Evolutionary conservation across 2,329 filamentous ascomycete species (phyloP).

Genomic region (Onygenales sp.): DNA sequence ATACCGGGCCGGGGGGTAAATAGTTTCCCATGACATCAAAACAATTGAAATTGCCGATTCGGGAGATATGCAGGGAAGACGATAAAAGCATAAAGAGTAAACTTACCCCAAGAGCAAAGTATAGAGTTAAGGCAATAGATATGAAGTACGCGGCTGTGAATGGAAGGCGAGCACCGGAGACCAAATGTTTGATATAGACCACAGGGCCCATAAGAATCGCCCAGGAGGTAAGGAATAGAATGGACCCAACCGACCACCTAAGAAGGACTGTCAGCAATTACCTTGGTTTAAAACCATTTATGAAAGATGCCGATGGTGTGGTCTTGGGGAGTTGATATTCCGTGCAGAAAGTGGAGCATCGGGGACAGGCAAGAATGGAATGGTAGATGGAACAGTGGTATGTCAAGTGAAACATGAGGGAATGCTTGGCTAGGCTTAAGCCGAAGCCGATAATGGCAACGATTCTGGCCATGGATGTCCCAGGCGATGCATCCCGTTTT

Average conservation of each 20-base stretch:
- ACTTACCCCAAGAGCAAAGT: constrained; percentile 87
- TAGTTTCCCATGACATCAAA: too few relatives aligned
- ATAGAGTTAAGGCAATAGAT: constrained; percentile 79
- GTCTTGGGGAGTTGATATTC: background rate
- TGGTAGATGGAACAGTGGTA: background rate
- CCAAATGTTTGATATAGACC: constrained; percentile 72
- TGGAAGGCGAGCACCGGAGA: constrained; percentile 74
- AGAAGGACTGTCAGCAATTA: constrained; percentile 13
- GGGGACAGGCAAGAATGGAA: background rate
- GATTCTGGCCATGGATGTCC: background rate
- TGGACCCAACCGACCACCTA: constrained; percentile 90
- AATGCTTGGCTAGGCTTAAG: background rate
- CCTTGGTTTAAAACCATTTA: background rate
- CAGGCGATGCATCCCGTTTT: background rate
- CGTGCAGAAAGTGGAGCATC: background rate
- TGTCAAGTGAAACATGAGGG: background rate
- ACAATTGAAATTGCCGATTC: background rate
- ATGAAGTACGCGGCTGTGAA: constrained; percentile 95
- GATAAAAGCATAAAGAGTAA: constrained; percentile 8
- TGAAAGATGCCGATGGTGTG: background rate
- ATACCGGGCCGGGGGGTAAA: too few relatives aligned
- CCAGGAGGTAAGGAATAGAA: constrained; percentile 85
- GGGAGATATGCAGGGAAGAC: constrained; percentile 5
- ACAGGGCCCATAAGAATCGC: constrained; percentile 87
- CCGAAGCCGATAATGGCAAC: background rate